These are phyloP conservation scores for Dothidotthia symphoricarpi DNA, from an alignment of 2,329 filamentous ascomycete species.

Conservation along the genomic window DNA sequence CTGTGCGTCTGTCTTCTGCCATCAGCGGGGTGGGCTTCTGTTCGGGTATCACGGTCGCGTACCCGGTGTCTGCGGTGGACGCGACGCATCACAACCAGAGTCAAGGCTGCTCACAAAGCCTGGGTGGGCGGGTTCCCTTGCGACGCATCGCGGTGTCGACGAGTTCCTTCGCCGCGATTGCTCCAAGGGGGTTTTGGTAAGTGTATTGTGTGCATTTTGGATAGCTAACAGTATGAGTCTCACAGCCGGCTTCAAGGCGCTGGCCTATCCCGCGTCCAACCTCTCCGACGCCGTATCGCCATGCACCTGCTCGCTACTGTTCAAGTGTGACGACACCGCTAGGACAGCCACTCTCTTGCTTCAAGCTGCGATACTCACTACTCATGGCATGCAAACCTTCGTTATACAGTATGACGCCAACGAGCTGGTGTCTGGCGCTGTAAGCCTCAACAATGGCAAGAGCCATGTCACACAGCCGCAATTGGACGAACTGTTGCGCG, in stretches of 20 bases:
- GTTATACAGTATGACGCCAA: slow-evolving; percentile 12
- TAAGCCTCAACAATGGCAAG: slow-evolving; percentile 6
- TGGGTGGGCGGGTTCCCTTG: slow-evolving; percentile 15
- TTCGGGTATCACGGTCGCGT: slow-evolving; percentile 6
- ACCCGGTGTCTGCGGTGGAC: slow-evolving; percentile 8
- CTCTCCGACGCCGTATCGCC: slow-evolving; percentile 5
- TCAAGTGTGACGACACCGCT: slow-evolving; percentile 6
- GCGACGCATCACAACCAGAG: slow-evolving; percentile 5
- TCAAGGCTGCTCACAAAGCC: slow-evolving; percentile 15
- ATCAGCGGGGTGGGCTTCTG: slow-evolving; percentile 9
- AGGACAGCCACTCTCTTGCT: slow-evolving; percentile 10
- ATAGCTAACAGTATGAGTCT: slow-evolving; percentile 12
- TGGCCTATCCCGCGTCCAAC: slow-evolving; percentile 9
- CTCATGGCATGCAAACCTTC: slow-evolving; percentile 4
- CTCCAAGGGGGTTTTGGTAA: slow-evolving; percentile 10
- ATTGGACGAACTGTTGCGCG: slow-evolving; percentile 5
- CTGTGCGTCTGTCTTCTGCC: slow-evolving; percentile 10
- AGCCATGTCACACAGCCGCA: slow-evolving; percentile 1
- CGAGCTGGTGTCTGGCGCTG: background rate
- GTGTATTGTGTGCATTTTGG: slow-evolving; percentile 2
- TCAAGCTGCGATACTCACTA: slow-evolving; percentile 1
- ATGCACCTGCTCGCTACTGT: slow-evolving; percentile 8
- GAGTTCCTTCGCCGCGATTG: slow-evolving; percentile 1
- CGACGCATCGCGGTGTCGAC: slow-evolving; percentile 1
- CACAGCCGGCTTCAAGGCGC: slow-evolving; percentile 7